Evolutionary conservation across 352 stramenopile species (phyloP).

Genomic region (Globisporangium abappressorium): DNA sequence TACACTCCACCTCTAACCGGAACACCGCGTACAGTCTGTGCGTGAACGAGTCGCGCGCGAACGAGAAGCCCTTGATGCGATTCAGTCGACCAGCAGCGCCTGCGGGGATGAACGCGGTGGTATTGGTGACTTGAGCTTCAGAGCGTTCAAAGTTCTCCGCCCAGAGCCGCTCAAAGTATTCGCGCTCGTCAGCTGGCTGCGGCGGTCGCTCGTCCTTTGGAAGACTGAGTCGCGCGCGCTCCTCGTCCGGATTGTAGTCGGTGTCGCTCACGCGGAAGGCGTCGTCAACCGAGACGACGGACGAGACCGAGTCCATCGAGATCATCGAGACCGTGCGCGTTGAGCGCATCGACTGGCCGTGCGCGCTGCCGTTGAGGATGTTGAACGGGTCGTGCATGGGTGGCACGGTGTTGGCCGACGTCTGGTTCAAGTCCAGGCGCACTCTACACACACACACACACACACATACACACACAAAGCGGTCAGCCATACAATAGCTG

Average conservation of each 20-base stretch:
- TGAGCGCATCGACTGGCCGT: constrained; percentile 25
- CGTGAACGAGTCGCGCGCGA: constrained; percentile 57
- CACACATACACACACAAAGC: background rate
- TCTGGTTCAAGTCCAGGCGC: constrained; percentile 49
- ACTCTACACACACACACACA: constrained; percentile 23
- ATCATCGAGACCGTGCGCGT: constrained; percentile 53
- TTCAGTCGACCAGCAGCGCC: constrained; percentile 68
- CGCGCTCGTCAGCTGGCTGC: constrained; percentile 67
- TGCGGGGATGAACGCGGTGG: constrained; percentile 63
- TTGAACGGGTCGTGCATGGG: constrained; percentile 77
- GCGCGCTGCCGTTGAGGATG: constrained; percentile 56
- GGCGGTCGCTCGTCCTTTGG: constrained; percentile 73
- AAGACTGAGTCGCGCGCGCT: constrained; percentile 26
- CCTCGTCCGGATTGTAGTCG: constrained; percentile 25
- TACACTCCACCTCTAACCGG: constrained; percentile 81
- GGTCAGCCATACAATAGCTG: background rate
- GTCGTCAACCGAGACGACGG: constrained; percentile 61
- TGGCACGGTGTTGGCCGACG: constrained; percentile 42
- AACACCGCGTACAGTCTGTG: constrained; percentile 84
- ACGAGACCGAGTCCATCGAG: constrained; percentile 57
- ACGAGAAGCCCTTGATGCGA: constrained; percentile 79
- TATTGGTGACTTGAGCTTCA: constrained; percentile 61
- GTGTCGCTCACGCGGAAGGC: constrained; percentile 40
- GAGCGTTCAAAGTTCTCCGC: constrained; percentile 83
- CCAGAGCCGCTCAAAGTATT: constrained; percentile 83